Conservation (phyloP, 2,329 filamentous ascomycete genomes). For the Alternaria consortialis region DNA sequence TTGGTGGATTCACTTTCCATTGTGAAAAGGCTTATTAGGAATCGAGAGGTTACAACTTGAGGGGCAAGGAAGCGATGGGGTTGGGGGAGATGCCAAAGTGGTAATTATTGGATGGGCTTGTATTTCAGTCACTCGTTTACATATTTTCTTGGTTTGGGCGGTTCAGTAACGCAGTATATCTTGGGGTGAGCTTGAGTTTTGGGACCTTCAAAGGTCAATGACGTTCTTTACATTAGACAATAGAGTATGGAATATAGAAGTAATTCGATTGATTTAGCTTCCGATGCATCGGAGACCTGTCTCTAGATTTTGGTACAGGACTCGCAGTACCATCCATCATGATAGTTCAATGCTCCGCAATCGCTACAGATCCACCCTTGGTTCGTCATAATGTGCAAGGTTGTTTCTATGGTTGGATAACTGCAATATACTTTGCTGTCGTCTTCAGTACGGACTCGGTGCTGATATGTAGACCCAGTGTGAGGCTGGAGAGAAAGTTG, state of each 20-base stretch:
- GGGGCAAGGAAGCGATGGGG: no score
- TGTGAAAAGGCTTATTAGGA: slow-evolving; percentile 15
- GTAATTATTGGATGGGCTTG: neutral
- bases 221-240: neutral
- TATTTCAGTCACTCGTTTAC: neutral
- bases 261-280: neutral
- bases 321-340: slow-evolving; percentile 8
- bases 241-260: neutral
- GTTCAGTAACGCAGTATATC: neutral
- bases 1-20: slow-evolving; percentile 24
- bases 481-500: neutral
- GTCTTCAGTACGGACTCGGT: neutral
- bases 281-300: no score
- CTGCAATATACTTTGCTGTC: no score
- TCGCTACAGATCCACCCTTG: slow-evolving; percentile 6
- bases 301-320: neutral
- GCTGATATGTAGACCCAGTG: neutral
- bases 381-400: neutral
- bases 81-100: neutral
- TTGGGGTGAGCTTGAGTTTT: no score
- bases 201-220: no score
- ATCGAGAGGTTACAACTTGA: neutral
- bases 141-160: neutral
- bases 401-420: neutral
- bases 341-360: neutral